Evolutionary conservation across 2,329 filamentous ascomycete genomes (phyloP).

Genomic region (Cercospora sojina): DNA sequence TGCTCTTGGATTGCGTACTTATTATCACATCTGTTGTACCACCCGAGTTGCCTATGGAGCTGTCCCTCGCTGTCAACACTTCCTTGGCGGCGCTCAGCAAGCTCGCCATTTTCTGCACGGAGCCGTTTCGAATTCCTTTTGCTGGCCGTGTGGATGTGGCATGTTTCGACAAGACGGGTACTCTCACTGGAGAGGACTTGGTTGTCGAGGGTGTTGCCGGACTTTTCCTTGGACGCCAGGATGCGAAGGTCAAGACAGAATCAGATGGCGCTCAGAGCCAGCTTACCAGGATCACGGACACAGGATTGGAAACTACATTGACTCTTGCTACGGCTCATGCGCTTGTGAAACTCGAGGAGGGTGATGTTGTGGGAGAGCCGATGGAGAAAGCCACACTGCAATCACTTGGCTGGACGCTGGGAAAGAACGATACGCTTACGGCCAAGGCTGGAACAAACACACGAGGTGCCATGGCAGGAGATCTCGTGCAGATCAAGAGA

Average conservation of each 20-base stretch:
- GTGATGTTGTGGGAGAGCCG: conserved; percentile 93
- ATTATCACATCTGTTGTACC: conserved; percentile 98
- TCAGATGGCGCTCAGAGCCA: conserved; percentile 79
- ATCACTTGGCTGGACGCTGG: conserved; percentile 90
- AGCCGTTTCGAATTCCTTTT: conserved; percentile 96
- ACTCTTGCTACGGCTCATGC: conserved; percentile 95
- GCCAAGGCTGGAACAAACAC: conserved; percentile 59
- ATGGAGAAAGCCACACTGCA: conserved; percentile 97
- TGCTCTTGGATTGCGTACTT: conserved; percentile 93
- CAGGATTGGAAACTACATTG: conserved; percentile 79
- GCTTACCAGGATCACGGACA: conserved; percentile 68
- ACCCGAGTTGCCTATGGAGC: conserved; percentile 97
- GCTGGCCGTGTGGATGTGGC: conserved; percentile 93
- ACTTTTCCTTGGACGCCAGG: conserved; percentile 68
- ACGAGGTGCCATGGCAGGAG: conserved; percentile 50
- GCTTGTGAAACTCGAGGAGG: conserved; percentile 92
- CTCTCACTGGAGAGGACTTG: conserved; percentile 90
- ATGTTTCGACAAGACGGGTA: conserved; percentile 98
- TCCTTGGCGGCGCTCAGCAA: conserved; percentile 92
- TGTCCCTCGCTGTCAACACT: conserved; percentile 95
- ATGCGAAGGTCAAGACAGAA: conserved; percentile 58
- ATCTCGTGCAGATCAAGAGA: conserved; percentile 89
- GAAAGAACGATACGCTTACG: conserved; percentile 78
- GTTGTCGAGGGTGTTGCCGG: conserved; percentile 97
- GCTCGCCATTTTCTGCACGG: conserved; percentile 96